Evolutionary conservation across 2,329 filamentous ascomycete genomes (phyloP), one percentile per base, ranked within the genome.

Genomic region (Penicillium italicum): DNA sequence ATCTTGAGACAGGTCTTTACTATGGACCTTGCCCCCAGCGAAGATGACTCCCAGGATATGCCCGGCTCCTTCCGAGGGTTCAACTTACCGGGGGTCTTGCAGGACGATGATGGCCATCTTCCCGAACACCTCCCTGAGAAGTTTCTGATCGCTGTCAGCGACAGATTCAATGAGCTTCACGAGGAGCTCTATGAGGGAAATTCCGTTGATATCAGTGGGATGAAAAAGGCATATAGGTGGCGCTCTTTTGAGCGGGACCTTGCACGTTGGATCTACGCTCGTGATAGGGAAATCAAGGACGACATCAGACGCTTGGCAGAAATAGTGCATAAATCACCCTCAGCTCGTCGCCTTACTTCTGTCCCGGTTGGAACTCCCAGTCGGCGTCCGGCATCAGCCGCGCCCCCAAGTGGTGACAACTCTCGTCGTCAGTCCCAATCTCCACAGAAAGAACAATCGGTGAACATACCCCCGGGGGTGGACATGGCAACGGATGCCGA

Each of bases 141-240:
- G 10, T 72, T 76, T 26, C 53, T 69, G 26, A 57, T 68, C 2
- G 58, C 62, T 14, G 73, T 81, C 26, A 55, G 65, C 3, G 64
- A 74, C 16, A 75, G 76, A 1, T 63, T 79, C 18, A 57, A 70
- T 0, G 62, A 70, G 3, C 74, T 83, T 31, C 53, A 65, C 4
- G 68, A 71, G n/a, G 62, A 70, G 2, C 73, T 83, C 18, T 52
- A 63, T 2, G 69, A 72, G n/a, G 62, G 71, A 1, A 64, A 74
- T 36, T 69, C 71, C 1, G 49, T 65, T 3, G 76, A 80, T 40
- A 66, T 81, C 26, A 74, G 76, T 3, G 66, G 62, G 1, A 60
- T 86, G 5, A 73, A 75, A 34, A 64, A 68, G 2, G 59, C 64
- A 1, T 86, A 79, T 63, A 73, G 76, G 3, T 85, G 82, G 82